Conservation (phyloP, 306 rosid species). For the Rosa lucieae region DNA sequence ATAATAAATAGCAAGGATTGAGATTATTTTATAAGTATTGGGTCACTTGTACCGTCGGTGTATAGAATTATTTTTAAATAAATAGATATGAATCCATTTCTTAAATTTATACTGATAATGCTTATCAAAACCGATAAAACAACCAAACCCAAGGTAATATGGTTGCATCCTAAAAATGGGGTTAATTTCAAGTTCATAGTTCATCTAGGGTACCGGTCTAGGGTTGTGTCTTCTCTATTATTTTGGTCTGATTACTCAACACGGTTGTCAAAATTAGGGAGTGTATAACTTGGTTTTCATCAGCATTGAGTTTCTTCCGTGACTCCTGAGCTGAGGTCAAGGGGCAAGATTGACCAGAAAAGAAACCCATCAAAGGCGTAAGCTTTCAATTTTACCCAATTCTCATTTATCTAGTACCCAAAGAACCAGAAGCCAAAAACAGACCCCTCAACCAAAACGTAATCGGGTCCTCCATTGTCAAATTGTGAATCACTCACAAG, state of each 20-base stretch:
- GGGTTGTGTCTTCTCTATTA: neutral
- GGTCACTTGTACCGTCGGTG: too few relatives aligned
- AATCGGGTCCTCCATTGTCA: neutral
- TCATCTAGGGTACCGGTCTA: neutral
- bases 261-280: neutral
- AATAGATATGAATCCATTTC: too few relatives aligned
- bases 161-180: neutral
- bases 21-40: too few relatives aligned
- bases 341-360: neutral
- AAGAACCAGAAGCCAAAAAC: constrained; percentile 17
- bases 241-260: neutral
- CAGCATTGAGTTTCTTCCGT: neutral
- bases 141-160: neutral
- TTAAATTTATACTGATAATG: too few relatives aligned
- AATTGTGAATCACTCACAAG: neutral
- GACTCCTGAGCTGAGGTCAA: neutral
- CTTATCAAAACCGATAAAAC: too few relatives aligned
- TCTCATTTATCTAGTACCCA: neutral
- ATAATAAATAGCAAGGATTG: too few relatives aligned
- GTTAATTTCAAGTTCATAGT: neutral
- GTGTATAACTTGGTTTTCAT: neutral
- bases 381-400: constrained; percentile 52
- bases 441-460: constrained; percentile 34
- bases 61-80: too few relatives aligned
- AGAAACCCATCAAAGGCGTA: constrained; percentile 27